Evolutionary conservation across 2,329 filamentous ascomycete species (phyloP), one percentile per base, ranked within the genome.

Genomic region (Arthrinium puccinioides): DNA sequence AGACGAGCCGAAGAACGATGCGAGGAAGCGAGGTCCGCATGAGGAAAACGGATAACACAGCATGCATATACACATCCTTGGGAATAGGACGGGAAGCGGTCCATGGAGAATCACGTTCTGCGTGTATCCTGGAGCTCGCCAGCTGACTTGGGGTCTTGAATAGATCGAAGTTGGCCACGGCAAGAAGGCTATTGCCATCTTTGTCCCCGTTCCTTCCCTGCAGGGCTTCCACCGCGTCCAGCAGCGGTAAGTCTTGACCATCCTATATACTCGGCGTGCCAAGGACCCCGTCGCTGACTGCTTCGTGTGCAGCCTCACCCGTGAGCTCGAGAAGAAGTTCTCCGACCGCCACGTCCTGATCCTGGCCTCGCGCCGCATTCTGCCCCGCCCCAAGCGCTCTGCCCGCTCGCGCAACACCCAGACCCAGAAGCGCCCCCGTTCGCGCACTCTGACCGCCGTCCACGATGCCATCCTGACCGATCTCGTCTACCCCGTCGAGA

Each of bases 251-350:
- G 83, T 70, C 49, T 41, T 36, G 19, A 11, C 14, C 25, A 14
- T 9, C 25, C 14, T 30, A 19, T 5, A 32, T 32, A 32, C 9
- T 15, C 5, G 18, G n/a, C n/a, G n/a, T n/a, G n/a, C n/a, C n/a
- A n/a, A n/a, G n/a, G n/a, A 33, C 29, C n/a, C n/a, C n/a, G n/a
- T n/a, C n/a, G n/a, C n/a, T n/a, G n/a, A n/a, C n/a, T n/a, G n/a
- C 5, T 8, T 41, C 7, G 9, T 29, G 11, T 32, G 28, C 47
- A 97, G 90, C 67, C 83, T 98, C 66, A 98, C 92, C 72, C 92
- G 92, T 74, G 92, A 98, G 81, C 89, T 98, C 66, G 92, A 98
- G 85, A 98, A 98, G 88, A 98, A 98, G 79, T 98, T 98, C 87
- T 97, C 92, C 52, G 92, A 98, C 81, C 92, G 92, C 73, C 92